A percentile compares a stretch with the other conserved stretches of the same genome.
These are phyloP conservation scores for Plantago elongata DNA, from an alignment of 257 asterid species.

Conservation along the genomic window DNA sequence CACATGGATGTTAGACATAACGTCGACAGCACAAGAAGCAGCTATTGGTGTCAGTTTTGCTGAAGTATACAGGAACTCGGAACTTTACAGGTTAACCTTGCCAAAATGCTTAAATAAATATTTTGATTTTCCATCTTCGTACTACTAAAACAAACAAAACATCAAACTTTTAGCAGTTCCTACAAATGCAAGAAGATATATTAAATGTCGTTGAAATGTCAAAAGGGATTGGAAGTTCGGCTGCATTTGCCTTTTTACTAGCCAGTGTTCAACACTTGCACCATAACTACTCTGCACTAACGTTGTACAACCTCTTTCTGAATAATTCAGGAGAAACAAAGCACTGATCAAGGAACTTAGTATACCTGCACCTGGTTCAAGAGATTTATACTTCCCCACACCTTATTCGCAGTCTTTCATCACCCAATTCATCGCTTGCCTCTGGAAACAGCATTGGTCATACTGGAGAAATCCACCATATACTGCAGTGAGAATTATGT, in stretches of 20 bases:
- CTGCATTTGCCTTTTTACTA: no score
- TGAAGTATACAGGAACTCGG: constrained; percentile 54
- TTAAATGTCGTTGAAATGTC: not conserved
- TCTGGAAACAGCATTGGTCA: constrained; percentile 79
- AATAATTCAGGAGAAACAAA: constrained; percentile 62
- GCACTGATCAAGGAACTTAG: constrained; percentile 58
- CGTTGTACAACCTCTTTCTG: not conserved
- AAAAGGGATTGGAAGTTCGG: no score
- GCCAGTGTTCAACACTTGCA: no score
- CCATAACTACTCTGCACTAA: not conserved
- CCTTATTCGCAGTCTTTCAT: constrained; percentile 57
- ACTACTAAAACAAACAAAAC: not conserved
- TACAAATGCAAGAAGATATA: not conserved
- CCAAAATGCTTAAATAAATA: not conserved
- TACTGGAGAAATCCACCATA: constrained; percentile 81
- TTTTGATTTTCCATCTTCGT: not conserved
- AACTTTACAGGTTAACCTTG: constrained; percentile 39
- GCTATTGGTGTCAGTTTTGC: constrained; percentile 46
- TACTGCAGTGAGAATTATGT: constrained; percentile 67
- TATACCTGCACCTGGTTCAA: constrained; percentile 47
- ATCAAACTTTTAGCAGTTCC: not conserved
- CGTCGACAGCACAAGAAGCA: constrained; percentile 56
- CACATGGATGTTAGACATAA: constrained; percentile 87
- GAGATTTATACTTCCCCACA: constrained; percentile 46
- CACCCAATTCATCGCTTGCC: constrained; percentile 70